Base-by-base conservation (phyloP, 805 yeast genomes). In the Yarrowia yakushimensis region DNA sequence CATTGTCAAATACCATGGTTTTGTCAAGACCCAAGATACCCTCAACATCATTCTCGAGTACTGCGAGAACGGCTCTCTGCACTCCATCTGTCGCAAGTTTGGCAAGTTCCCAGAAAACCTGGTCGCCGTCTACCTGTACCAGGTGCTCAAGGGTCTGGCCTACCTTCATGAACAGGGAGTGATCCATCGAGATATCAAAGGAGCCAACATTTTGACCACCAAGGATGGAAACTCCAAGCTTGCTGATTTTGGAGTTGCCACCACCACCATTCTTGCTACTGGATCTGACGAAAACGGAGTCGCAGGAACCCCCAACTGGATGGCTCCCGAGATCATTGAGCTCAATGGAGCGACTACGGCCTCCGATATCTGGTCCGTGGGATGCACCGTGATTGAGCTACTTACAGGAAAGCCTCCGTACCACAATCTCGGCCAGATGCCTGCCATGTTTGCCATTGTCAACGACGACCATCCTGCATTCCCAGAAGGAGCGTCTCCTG, bases 301-400 rank as follows among this genome's bases (percentile, higher is more conserved):
- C 69, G 84, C 83, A 15, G 99, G 99, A 1, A 90, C 98, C 0
- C 96, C 97, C 0, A 88, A 93, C 71, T 94, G 98, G 98, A 92
- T 94, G 97, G 97, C 99, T 0, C 99, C 99, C 0, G 99, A 94
- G 71, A 85, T 96, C 2, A 88, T 94, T 4, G 78, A 86, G 42
- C 85, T 90, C 68, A 88, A 87, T 69, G 96, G 96, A 2, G 87
- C 93, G 1, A 86, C 96, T 10, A 84, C 93, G 0, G 87, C 96
- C 1, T 89, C 96, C 2, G 99, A 94, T 75, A 71, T 77, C 7
- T 77, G 80, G 98, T 88, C 96, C 8, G 74, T 94, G 27, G 99
- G 98, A 2, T 96, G 97, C n/a, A 93, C 98, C 0, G 82, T 92
- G 3, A 83, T 93, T 2, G 99, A 94, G 72, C 77, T 94, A 42